Evolutionary conservation across 1,284 basidiomycete genomes (phyloP), one percentile per base, ranked within the genome.

Genomic region (Heliocybe sulcata): DNA sequence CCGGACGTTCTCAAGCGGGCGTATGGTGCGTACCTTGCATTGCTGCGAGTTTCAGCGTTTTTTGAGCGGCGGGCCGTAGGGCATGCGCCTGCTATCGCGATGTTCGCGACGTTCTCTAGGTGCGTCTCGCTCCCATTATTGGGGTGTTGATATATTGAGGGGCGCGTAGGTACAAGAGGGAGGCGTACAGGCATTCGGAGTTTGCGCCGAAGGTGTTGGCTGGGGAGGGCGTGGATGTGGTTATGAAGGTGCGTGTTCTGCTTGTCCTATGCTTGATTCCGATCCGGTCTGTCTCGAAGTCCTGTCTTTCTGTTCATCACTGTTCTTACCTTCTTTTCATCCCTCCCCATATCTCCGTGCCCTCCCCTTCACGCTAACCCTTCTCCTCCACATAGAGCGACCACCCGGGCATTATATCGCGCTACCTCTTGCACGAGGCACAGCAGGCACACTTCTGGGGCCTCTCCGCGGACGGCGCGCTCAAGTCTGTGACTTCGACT

Each of bases 371-470:
- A 31, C 29, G 12, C 29, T 31, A 4, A 6, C 29, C 29, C 29
- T 31, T 31, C 29, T 12, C 29, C 16, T 42, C 38, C 38, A 6
- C 38, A 23, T 54, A 88, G 86, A 86, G 83, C 54, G 85, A 88
- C 56, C 85, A 88, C 60, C 81, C 82, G 16, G 79, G 82, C 2
- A 57, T 91, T 22, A 87, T 94, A 64, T 90, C 87, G 38, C 81
- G 94, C 2, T 83, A 87, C 64, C 73, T 97, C 12, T 65, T 92
- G 9, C 87, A 83, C 64, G 92, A 97, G 67, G 93, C 94, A 0
- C 90, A 92, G 56, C 90, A 94, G 68, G 92, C 90, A 1, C 86
- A 94, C 64, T 87, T 90, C 66, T 95, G 83, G 61, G 84, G 85
- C 11, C 72, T 89, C 27, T 70, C 79, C 1, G 68, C 73, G 1